Evolutionary conservation across 208 protist genomes (phyloP).

Genomic region (Naegleria lovaniensis): DNA sequence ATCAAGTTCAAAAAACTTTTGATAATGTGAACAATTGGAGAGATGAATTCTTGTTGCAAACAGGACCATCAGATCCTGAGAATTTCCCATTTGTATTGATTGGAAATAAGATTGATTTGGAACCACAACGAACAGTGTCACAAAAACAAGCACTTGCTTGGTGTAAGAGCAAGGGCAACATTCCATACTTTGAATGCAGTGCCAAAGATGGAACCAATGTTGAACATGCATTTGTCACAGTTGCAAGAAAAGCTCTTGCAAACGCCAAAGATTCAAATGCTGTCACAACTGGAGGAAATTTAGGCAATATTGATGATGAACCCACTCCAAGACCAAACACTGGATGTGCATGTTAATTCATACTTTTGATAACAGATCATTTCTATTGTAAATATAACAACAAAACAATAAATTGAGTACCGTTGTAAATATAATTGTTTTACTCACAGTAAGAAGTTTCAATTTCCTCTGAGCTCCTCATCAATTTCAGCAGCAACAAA

Average conservation of each 20-base stretch:
- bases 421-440: too few species aligned
- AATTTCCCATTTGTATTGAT: conserved; percentile 87
- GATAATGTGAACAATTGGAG: conserved; percentile 59
- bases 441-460: too few species aligned
- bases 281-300: not conserved
- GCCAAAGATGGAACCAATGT: conserved; percentile 84
- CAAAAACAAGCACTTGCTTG: conserved; percentile 66
- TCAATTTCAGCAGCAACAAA: too few species aligned
- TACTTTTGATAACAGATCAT: not conserved
- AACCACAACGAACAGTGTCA: conserved; percentile 58
- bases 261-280: not conserved
- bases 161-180: conserved; percentile 58
- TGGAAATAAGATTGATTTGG: conserved; percentile 88
- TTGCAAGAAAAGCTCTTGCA: not conserved
- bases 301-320: not conserved
- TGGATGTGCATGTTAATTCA: not conserved
- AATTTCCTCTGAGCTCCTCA: too few species aligned
- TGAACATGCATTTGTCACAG: conserved; percentile 66
- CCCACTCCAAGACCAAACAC: not conserved
- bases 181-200: conserved; percentile 81
- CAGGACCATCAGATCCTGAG: conserved; percentile 60
- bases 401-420: too few species aligned
- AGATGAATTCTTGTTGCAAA: conserved; percentile 77
- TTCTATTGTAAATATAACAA: too few species aligned
- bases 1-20: conserved; percentile 35